A percentile compares a stretch with the other conserved stretches of the same genome.
Conservation (phyloP, 1,284 basidiomycete genomes). For the Tylopilus sp. region DNA sequence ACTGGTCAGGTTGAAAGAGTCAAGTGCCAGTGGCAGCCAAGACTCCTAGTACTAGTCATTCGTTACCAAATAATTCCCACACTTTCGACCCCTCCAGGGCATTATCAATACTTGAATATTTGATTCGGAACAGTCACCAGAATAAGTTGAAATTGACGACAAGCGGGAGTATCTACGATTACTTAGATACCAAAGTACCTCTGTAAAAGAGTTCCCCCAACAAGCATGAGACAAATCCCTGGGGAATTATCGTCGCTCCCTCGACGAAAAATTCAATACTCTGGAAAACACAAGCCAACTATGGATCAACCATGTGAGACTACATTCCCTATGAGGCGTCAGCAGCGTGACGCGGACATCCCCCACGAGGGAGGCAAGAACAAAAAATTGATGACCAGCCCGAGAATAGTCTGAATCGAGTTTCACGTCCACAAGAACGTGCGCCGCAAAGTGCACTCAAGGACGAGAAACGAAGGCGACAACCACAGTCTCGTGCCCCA, state of each 20-base stretch:
- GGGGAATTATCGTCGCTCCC: background rate
- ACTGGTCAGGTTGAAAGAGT: conserved; percentile 34
- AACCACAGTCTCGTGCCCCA: conserved; percentile 31
- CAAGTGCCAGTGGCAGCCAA: background rate
- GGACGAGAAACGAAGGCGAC: conserved; percentile 12
- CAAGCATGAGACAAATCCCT: too few relatives aligned
- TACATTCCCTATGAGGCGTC: too few relatives aligned
- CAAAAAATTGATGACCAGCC: conserved; percentile 37
- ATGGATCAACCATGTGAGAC: too few relatives aligned
- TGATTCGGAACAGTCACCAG: too few relatives aligned
- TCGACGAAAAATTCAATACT: too few relatives aligned
- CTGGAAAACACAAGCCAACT: too few relatives aligned
- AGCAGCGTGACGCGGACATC: background rate
- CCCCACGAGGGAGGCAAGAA: conserved; percentile 29
- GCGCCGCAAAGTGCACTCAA: conserved; percentile 46
- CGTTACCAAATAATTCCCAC: background rate
- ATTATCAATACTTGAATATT: too few relatives aligned
- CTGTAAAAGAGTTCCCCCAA: too few relatives aligned
- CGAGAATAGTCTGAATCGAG: conserved; percentile 50
- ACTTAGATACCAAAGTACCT: too few relatives aligned
- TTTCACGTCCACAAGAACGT: conserved; percentile 32
- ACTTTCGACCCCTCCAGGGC: background rate
- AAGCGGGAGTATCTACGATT: too few relatives aligned
- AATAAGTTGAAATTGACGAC: too few relatives aligned
- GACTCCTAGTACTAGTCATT: background rate